A percentile compares a stretch with the other conserved stretches of the same genome.
These are phyloP conservation scores for Calonectria hongkongensis DNA, from an alignment of 2,329 filamentous ascomycete species.

Conservation along the genomic window DNA sequence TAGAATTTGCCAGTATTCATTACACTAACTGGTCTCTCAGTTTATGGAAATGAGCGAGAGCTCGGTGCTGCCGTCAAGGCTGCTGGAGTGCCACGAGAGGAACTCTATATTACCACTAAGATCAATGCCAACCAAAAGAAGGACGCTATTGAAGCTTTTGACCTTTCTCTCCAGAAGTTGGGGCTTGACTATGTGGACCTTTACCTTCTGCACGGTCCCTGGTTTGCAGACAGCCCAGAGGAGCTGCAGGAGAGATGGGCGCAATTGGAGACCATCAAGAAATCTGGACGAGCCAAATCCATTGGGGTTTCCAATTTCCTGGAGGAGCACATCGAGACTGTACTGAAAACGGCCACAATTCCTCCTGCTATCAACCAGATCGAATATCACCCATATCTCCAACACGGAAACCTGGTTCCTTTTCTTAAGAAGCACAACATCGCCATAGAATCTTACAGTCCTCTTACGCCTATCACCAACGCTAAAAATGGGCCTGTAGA, in stretches of 20 bases:
- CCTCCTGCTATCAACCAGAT: conserved; percentile 86
- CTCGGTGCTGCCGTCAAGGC: conserved; percentile 83
- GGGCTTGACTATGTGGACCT: conserved; percentile 82
- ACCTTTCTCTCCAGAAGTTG: conserved; percentile 78
- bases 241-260: conserved; percentile 77
- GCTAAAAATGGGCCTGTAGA: conserved; percentile 74
- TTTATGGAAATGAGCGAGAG: conserved; percentile 80
- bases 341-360: conserved; percentile 76
- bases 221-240: conserved; percentile 67
- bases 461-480: conserved; percentile 70
- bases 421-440: conserved; percentile 77
- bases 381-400: conserved; percentile 86
- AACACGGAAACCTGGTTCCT: conserved; percentile 75
- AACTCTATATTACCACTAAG: conserved; percentile 82
- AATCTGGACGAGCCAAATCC: conserved; percentile 77
- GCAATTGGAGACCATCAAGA: conserved; percentile 79
- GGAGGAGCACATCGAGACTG: conserved; percentile 71
- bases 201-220: conserved; percentile 79
- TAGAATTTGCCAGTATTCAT: too few relatives aligned
- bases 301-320: conserved; percentile 89
- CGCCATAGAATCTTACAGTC: conserved; percentile 72
- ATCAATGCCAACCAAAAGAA: conserved; percentile 64
- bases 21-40: conserved; percentile 57
- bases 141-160: conserved; percentile 70
- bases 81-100: conserved; percentile 77